Evolutionary conservation across 192 early-diverging fungal species (phyloP).

Genomic region (Cetraspora pellucida): DNA sequence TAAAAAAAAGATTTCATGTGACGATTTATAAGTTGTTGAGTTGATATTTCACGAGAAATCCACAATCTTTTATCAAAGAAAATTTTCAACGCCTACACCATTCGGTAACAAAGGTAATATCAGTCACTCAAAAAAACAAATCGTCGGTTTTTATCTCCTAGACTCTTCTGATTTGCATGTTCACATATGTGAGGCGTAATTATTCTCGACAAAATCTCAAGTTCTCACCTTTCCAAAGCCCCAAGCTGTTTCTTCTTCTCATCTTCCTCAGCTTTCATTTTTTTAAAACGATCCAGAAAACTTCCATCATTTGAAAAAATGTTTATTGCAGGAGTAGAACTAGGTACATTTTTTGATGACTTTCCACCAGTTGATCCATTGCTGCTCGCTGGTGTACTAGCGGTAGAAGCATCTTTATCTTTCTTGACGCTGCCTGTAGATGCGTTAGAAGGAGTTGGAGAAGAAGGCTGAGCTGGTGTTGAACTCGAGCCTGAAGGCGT

Average conservation of each 20-base stretch:
- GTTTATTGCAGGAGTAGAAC: slow-evolving; percentile 37
- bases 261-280: slow-evolving; percentile 39
- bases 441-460: slow-evolving; percentile 17
- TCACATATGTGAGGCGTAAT: no score
- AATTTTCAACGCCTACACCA: not conserved
- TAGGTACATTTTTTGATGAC: slow-evolving; percentile 32
- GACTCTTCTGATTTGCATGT: no score
- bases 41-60: slow-evolving; percentile 1
- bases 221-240: slow-evolving; percentile 38
- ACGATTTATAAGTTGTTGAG: not conserved
- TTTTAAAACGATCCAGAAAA: slow-evolving; percentile 39
- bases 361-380: not conserved
- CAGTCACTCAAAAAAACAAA: not conserved
- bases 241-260: slow-evolving; percentile 36
- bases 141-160: no score
- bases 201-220: not conserved
- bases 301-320: slow-evolving; percentile 41
- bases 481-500: not conserved
- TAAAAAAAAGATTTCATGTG: not conserved
- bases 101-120: not conserved
- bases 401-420: not conserved
- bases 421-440: not conserved
- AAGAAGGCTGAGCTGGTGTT: not conserved
- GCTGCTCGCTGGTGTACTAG: not conserved
- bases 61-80: not conserved